phyloP scores from a whole-genome alignment of 257 asterid species.

The Mitragyna speciosa region DNA sequence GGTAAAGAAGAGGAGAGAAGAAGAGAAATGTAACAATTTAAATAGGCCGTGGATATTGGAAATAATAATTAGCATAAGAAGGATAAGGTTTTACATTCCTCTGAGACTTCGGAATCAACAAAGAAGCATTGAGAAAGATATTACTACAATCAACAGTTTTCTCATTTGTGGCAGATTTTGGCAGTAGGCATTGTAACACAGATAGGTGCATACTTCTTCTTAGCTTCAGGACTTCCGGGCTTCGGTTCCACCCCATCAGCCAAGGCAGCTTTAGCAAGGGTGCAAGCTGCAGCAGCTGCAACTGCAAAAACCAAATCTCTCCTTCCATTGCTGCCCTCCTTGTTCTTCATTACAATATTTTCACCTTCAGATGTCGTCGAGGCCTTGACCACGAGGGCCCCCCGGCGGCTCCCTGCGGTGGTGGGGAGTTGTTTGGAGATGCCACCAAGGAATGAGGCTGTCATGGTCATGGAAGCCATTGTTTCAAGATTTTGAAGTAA shows the following conservation, averaged over 20 bases:
- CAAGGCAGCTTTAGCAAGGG: conserved; percentile 47
- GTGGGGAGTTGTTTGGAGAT: conserved; percentile 38
- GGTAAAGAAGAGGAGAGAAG: no score
- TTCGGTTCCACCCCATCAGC: conserved; percentile 59
- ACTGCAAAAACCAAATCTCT: conserved; percentile 63
- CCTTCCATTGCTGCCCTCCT: conserved; percentile 43
- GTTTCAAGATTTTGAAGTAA: not conserved
- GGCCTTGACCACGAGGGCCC: conserved; percentile 41
- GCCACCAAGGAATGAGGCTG: conserved; percentile 55
- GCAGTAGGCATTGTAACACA: conserved; percentile 81
- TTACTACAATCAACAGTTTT: not conserved
- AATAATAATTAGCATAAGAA: not conserved
- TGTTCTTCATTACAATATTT: conserved; percentile 24
- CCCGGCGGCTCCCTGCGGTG: conserved; percentile 36
- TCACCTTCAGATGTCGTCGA: conserved; percentile 35
- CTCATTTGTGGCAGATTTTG: conserved; percentile 53
- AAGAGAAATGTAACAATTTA: not conserved
- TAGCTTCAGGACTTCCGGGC: conserved; percentile 51
- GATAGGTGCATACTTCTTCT: conserved; percentile 67
- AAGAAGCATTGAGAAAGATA: not conserved
- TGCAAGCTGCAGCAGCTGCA: conserved; percentile 51
- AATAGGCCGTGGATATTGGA: not conserved
- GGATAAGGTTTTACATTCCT: not conserved
- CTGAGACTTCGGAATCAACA: not conserved
- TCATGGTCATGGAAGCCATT: conserved; percentile 63